A percentile compares a stretch with the other conserved stretches of the same genome.
These are phyloP conservation scores for Zymoseptoria tritici DNA, from an alignment of 2,329 filamentous ascomycete genomes.

Conservation along the genomic window DNA sequence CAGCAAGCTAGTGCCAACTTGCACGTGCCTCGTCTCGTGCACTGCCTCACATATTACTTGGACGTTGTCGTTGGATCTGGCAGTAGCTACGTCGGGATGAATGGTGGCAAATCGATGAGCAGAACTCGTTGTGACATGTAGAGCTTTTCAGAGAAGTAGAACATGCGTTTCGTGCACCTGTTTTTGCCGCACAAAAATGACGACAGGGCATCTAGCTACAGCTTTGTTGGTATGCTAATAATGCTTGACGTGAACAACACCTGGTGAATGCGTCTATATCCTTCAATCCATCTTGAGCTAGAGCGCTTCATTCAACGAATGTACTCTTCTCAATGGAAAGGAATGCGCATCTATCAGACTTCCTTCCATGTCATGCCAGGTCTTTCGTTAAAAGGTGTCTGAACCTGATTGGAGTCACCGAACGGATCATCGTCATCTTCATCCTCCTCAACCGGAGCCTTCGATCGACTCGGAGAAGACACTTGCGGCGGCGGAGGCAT, in stretches of 20 bases:
- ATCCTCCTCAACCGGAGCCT: constrained; percentile 43
- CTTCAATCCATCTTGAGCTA: neutral
- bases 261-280: neutral
- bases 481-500: constrained; percentile 29
- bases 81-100: no score
- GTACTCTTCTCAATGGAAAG: neutral
- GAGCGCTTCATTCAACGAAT: neutral
- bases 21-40: neutral
- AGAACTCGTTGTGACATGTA: no score
- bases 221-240: neutral
- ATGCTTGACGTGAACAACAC: neutral
- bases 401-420: constrained; percentile 69
- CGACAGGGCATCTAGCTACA: neutral
- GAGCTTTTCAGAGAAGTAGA: neutral
- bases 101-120: no score
- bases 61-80: no score
- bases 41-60: neutral
- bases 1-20: constrained; percentile 1
- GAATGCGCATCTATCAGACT: constrained; percentile 24
- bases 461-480: constrained; percentile 12
- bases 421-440: constrained; percentile 86
- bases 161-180: neutral
- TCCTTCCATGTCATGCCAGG: constrained; percentile 29
- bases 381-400: constrained; percentile 37
- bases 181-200: neutral